Evolutionary conservation across 345 rosid species (phyloP).

Genomic region (Ceriops zippeliana): DNA sequence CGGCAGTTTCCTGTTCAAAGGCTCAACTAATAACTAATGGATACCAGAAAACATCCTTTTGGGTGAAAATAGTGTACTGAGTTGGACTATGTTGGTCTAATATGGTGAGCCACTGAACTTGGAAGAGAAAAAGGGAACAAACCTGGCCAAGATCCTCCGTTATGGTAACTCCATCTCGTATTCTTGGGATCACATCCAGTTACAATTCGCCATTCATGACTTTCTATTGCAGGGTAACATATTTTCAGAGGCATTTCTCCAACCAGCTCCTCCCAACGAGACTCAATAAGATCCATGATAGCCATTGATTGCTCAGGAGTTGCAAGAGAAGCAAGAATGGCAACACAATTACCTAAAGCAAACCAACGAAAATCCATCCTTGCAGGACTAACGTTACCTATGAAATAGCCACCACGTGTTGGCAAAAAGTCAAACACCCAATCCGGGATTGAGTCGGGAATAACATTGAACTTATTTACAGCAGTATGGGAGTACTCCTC

Average conservation of each 20-base stretch:
- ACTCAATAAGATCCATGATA: conserved; percentile 65
- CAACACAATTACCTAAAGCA: conserved; percentile 56
- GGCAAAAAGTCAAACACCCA: conserved; percentile 74
- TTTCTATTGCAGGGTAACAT: conserved; percentile 55
- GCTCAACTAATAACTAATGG: no score
- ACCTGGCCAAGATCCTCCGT: conserved; percentile 85
- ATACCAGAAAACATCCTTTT: no score
- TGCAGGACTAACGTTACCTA: conserved; percentile 70
- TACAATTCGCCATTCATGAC: conserved; percentile 59
- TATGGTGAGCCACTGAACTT: no score
- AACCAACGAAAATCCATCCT: conserved; percentile 75
- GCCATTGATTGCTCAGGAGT: conserved; percentile 64
- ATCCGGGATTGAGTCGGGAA: conserved; percentile 65
- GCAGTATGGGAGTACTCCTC: conserved; percentile 77
- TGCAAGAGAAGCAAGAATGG: conserved; percentile 50
- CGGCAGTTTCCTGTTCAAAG: no score
- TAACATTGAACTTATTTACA: conserved; percentile 67
- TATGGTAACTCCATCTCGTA: conserved; percentile 68
- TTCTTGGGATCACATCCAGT: conserved; percentile 71
- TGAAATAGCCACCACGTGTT: conserved; percentile 55
- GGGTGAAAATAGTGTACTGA: no score
- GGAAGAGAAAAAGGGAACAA: no score
- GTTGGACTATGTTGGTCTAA: no score
- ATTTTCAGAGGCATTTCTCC: conserved; percentile 71
- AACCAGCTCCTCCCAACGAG: conserved; percentile 67